Base-by-base conservation (phyloP, 495 filamentous ascomycete genomes). In the Extremus antarcticus region DNA sequence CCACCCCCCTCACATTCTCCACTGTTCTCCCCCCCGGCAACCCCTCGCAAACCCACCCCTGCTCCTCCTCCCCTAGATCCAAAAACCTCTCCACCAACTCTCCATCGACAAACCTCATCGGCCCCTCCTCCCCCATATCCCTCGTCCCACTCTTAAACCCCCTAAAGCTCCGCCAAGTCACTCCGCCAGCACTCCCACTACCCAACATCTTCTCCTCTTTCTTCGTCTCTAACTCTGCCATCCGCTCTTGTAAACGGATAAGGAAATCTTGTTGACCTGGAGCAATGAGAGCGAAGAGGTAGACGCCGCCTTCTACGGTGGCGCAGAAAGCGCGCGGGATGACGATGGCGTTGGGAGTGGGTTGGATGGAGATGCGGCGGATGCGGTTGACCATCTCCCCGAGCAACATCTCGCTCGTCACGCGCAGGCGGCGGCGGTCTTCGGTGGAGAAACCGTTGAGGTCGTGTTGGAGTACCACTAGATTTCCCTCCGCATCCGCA, bases 331-430 rank as follows among this genome's bases (percentile, higher is more conserved):
- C 92, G 63, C 79, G 82, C 0, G 92, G 94, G 10, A 83, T 72
- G 22, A 95, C 79, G 19, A 82, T 75, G 3, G 85, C 81, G 58
- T 72, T 79, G 10, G 73, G 66, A 13, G 74, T 73, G 2, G 78
- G 73, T 29, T 79, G 74, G 20, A 90, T 80, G 56, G 78, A 68
- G 20, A 83, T 74, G 7, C 74, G 72, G 21, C 80, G 70, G 32
- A 98, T 95, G 23, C 80, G 77, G 59, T 97, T 97, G 39, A 96
- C 88, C 82, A 89, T 85, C 66, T 97, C 91, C 1, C 92, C 90
- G 21, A 99, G 66, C 32, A 81, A 79, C 21, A 96, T 80, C 70
- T 96, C 90, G 41, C 82, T 81, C 2, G 80, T 88, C 0, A 89
- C 71, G 32, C 85, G 73, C 58, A 97, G 66, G n/a, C 81, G 74